phyloP scores from a whole-genome alignment of 495 filamentous ascomycete species.

The Trichoderma reesei region DNA sequence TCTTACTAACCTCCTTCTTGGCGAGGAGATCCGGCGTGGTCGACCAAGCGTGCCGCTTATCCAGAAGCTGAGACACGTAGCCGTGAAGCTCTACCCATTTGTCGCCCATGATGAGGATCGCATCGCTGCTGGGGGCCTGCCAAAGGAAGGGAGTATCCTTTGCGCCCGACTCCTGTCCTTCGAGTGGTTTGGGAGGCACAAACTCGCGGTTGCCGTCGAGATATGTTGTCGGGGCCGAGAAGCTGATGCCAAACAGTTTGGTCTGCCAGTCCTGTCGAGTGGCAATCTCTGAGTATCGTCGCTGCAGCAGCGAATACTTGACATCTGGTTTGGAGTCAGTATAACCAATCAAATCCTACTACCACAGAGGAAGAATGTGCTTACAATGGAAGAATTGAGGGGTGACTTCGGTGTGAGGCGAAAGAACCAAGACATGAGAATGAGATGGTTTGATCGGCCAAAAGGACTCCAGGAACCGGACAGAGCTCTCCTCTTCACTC shows the following conservation, averaged over 20 bases:
- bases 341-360: background rate
- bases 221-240: constrained; percentile 58
- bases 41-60: constrained; percentile 26
- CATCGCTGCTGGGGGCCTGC: constrained; percentile 73
- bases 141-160: constrained; percentile 56
- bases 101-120: constrained; percentile 68
- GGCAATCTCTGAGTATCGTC: constrained; percentile 53
- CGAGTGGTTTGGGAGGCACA: constrained; percentile 32
- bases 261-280: constrained; percentile 31
- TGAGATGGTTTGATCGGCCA: constrained; percentile 53
- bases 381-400: constrained; percentile 69
- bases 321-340: constrained; percentile 30
- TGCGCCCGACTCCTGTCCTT: constrained; percentile 15
- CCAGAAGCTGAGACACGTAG: constrained; percentile 52
- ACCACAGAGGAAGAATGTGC: constrained; percentile 10
- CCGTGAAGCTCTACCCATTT: constrained; percentile 75
- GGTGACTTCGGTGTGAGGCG: constrained; percentile 64
- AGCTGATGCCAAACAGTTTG: constrained; percentile 60
- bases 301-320: constrained; percentile 62
- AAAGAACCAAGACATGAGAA: constrained; percentile 68
- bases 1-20: constrained; percentile 45
- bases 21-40: constrained; percentile 24
- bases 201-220: constrained; percentile 48
- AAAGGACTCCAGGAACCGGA: constrained; percentile 69
- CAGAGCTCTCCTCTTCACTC: constrained; percentile 52